Percentiles rank a stretch among this genome's conserved stretches.
phyloP scores from a whole-genome alignment of 106 monocot species.

The Vanilla planifolia region DNA sequence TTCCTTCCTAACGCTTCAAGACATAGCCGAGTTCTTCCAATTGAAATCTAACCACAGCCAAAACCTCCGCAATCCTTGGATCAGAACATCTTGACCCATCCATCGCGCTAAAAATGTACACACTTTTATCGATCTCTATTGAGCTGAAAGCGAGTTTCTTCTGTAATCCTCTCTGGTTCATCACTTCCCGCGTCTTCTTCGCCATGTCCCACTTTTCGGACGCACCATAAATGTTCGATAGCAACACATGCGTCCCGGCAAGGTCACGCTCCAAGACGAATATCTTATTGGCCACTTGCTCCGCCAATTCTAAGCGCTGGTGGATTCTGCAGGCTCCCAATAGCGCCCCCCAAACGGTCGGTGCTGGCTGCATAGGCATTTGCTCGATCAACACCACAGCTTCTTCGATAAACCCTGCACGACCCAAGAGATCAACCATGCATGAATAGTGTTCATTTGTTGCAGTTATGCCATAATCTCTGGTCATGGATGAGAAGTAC shows the following conservation, averaged over 20 bases:
- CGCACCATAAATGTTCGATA: constrained; percentile 34
- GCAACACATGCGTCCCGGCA: constrained; percentile 18
- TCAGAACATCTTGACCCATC: not conserved
- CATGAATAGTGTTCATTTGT: constrained; percentile 31
- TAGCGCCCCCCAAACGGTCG: constrained; percentile 29
- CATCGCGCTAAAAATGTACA: constrained; percentile 14
- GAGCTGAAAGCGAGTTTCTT: constrained; percentile 32
- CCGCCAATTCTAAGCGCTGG: constrained; percentile 11
- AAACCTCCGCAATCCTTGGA: constrained; percentile 5
- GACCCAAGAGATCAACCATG: constrained; percentile 44
- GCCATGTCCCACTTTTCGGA: constrained; percentile 36
- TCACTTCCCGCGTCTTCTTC: constrained; percentile 22
- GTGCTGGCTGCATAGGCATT: constrained; percentile 17
- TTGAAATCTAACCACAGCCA: constrained; percentile 7
- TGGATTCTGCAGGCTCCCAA: constrained; percentile 34
- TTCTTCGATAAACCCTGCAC: constrained; percentile 30
- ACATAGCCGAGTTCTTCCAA: constrained; percentile 9
- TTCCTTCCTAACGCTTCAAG: too few relatives aligned
- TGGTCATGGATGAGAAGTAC: constrained; percentile 23
- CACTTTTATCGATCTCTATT: constrained; percentile 24
- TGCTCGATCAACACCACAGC: constrained; percentile 21
- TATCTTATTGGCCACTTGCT: constrained; percentile 23
- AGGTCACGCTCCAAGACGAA: constrained; percentile 22
- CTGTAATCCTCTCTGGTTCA: constrained; percentile 14
- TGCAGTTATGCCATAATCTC: constrained; percentile 19